Percentiles rank a stretch among this genome's conserved stretches.
phyloP scores from a whole-genome alignment of 139 green algal genomes.

The Coelastrella sp. region DNA sequence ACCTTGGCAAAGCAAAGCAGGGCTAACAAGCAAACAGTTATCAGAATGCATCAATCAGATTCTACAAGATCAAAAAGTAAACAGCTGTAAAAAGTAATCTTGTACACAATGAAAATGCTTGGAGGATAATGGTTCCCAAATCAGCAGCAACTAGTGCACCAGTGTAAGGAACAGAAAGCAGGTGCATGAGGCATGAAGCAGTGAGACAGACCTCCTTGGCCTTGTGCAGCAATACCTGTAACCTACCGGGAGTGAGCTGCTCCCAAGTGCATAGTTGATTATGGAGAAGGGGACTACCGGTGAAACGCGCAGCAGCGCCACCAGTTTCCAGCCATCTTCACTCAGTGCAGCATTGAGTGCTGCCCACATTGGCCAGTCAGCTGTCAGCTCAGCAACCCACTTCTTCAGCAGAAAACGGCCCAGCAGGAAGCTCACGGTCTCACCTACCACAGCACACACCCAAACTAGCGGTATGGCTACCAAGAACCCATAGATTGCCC shows the following conservation, averaged over 20 bases:
- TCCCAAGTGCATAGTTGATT: conserved; percentile 63
- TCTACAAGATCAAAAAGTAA: too few species aligned
- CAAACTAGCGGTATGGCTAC: conserved; percentile 40
- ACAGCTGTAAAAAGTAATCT: too few species aligned
- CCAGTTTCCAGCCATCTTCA: conserved; percentile 63
- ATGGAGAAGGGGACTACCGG: conserved; percentile 55
- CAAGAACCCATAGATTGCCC: conserved; percentile 48
- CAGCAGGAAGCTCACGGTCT: conserved; percentile 60
- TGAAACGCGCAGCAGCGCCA: conserved; percentile 59
- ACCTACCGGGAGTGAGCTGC: conserved; percentile 47
- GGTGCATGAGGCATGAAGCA: too few species aligned
- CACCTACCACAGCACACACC: conserved; percentile 39
- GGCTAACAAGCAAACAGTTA: too few species aligned
- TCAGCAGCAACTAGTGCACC: too few species aligned
- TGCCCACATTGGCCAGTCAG: conserved; percentile 40
- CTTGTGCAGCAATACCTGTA: not conserved
- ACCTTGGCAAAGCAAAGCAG: too few species aligned
- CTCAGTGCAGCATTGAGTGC: conserved; percentile 49
- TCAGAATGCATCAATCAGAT: too few species aligned
- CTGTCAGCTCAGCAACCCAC: conserved; percentile 33
- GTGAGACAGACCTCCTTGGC: too few species aligned
- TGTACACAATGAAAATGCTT: too few species aligned
- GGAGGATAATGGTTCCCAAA: too few species aligned
- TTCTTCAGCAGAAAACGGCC: conserved; percentile 55
- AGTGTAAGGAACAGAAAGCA: too few species aligned